phyloP scores from a whole-genome alignment of 1,139 yeast species.

The Lipomyces yarrowii region DNA sequence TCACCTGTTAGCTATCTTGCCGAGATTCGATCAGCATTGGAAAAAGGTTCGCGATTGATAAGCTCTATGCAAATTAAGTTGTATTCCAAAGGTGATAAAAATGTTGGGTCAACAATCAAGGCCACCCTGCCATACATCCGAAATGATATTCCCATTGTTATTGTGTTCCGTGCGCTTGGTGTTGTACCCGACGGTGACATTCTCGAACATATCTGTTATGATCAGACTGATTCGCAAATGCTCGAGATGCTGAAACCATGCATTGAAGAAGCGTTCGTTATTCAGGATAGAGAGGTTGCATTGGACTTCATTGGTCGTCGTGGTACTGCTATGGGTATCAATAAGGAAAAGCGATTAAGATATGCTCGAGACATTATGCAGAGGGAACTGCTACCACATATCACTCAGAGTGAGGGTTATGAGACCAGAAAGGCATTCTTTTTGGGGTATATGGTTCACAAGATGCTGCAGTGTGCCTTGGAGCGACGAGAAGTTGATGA shows the following conservation, averaged over 20 bases:
- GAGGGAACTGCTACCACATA: conserved; percentile 94
- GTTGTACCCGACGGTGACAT: conserved; percentile 99
- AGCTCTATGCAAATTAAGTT: conserved; percentile 93
- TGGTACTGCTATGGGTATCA: conserved; percentile 90
- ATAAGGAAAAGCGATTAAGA: conserved; percentile 96
- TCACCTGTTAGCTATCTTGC: conserved; percentile 96
- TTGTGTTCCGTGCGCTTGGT: conserved; percentile 96
- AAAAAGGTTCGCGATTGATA: conserved; percentile 93
- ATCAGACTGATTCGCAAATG: conserved; percentile 99
- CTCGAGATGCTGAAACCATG: conserved; percentile 98
- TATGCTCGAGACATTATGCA: conserved; percentile 96
- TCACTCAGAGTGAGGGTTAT: conserved; percentile 95
- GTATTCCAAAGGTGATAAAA: conserved; percentile 76
- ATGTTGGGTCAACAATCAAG: conserved; percentile 71
- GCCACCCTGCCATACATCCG: conserved; percentile 96
- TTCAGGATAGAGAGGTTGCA: conserved; percentile 97
- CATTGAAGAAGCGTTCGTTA: conserved; percentile 97
- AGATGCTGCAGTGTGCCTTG: conserved; percentile 89
- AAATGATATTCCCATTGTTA: conserved; percentile 94
- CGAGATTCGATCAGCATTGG: conserved; percentile 94
- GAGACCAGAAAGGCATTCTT: conserved; percentile 96
- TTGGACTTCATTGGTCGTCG: conserved; percentile 97
- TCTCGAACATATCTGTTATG: conserved; percentile 95
- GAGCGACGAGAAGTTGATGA: conserved; percentile 98
- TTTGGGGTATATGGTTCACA: conserved; percentile 96